Percentiles rank a stretch among this genome's conserved stretches.
Conservation (phyloP, 768 basidiomycete genomes). For the Podaxis mareebaensis region DNA sequence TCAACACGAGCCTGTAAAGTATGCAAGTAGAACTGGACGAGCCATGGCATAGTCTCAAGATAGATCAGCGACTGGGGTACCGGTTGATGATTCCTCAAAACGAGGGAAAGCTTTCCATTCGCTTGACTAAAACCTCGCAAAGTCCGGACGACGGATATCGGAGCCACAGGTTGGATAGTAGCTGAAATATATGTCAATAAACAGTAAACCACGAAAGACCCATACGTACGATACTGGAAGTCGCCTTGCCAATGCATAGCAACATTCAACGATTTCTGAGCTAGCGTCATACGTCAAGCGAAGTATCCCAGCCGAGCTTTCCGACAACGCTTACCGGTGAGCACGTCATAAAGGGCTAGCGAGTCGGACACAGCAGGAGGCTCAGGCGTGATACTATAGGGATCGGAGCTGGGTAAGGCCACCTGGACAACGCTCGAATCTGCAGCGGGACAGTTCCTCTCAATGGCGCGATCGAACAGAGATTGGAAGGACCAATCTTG, state of each 20-base stretch:
- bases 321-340: slow-evolving; percentile 35
- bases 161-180: slow-evolving; percentile 36
- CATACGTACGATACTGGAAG: slow-evolving; percentile 62
- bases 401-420: slow-evolving; percentile 39
- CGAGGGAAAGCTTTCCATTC: slow-evolving; percentile 68
- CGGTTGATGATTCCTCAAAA: slow-evolving; percentile 59
- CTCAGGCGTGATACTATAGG: slow-evolving; percentile 54
- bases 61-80: slow-evolving; percentile 57
- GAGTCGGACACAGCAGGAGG: slow-evolving; percentile 37
- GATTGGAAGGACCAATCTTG: slow-evolving; percentile 75
- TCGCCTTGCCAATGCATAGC: slow-evolving; percentile 56
- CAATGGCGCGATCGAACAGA: slow-evolving; percentile 67
- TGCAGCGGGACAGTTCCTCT: slow-evolving; percentile 71
- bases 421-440: slow-evolving; percentile 56
- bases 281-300: slow-evolving; percentile 26
- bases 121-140: slow-evolving; percentile 77
- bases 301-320: not conserved
- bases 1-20: slow-evolving; percentile 60
- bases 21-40: slow-evolving; percentile 85
- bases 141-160: slow-evolving; percentile 66
- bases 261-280: slow-evolving; percentile 51
- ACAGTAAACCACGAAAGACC: not conserved
- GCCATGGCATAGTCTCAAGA: slow-evolving; percentile 93
- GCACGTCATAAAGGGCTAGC: slow-evolving; percentile 49
- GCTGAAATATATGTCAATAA: not conserved